Evolutionary conservation across 176 grass and related monocot species (phyloP).

Genomic region (Guadua angustifolia): DNA sequence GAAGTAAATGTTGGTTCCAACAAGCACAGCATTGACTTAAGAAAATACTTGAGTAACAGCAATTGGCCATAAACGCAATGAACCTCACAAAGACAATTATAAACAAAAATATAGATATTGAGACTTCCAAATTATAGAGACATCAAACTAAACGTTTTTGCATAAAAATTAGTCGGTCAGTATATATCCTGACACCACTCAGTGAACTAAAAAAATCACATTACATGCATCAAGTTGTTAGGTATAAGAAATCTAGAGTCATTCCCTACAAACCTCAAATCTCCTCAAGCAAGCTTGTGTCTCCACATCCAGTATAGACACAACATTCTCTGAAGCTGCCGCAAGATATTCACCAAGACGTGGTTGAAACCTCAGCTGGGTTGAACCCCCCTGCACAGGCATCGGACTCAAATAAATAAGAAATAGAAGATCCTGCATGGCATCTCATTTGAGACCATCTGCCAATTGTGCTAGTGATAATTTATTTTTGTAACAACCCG

Average conservation of each 20-base stretch:
- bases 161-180: background rate
- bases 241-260: background rate
- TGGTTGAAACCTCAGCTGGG: conserved; percentile 92
- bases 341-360: conserved; percentile 71
- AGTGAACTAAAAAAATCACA: background rate
- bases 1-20: background rate
- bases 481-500: background rate
- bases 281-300: conserved; percentile 63
- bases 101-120: background rate
- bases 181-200: background rate
- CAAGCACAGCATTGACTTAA: background rate
- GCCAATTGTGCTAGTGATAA: conserved; percentile 13
- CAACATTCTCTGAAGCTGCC: conserved; percentile 63
- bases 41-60: background rate
- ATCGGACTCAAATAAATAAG: conserved; percentile 38
- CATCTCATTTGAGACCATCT: conserved; percentile 27
- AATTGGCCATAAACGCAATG: background rate
- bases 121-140: background rate
- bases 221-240: background rate
- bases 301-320: conserved; percentile 91
- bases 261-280: conserved; percentile 54
- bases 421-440: background rate
- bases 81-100: background rate
- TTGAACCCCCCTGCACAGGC: conserved; percentile 70
- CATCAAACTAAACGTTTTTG: background rate